Evolutionary conservation across 352 stramenopile species (phyloP).

Genomic region (Phytophthora foliorum): DNA sequence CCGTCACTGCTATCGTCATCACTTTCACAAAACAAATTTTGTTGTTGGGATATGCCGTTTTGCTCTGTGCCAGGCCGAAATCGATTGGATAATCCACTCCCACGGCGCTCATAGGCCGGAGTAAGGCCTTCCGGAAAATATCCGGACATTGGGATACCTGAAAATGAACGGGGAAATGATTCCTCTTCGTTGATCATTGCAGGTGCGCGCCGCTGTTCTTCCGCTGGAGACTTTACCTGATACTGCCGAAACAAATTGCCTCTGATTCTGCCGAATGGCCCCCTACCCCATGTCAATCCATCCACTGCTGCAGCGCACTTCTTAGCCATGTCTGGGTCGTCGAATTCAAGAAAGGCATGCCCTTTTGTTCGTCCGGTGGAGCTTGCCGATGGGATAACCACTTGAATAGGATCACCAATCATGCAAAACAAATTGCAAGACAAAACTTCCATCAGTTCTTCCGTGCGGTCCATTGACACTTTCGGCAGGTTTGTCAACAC

Average conservation of each 20-base stretch:
- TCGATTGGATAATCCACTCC: constrained; percentile 11
- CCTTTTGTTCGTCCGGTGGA: constrained; percentile 76
- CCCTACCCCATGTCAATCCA: constrained; percentile 76
- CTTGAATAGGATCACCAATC: constrained; percentile 85
- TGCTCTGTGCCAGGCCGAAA: constrained; percentile 16
- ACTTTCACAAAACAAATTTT: constrained; percentile 37
- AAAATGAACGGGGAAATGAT: constrained; percentile 27
- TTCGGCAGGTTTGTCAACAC: constrained; percentile 87
- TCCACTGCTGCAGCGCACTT: constrained; percentile 68
- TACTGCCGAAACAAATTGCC: constrained; percentile 86
- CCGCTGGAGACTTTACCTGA: constrained; percentile 66
- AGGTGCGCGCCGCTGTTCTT: constrained; percentile 14
- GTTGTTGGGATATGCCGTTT: constrained; percentile 11
- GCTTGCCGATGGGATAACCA: constrained; percentile 76
- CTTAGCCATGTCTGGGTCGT: constrained; percentile 70
- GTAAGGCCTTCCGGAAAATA: constrained; percentile 8
- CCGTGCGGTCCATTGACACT: constrained; percentile 75
- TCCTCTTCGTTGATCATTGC: constrained; percentile 9
- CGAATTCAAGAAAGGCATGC: constrained; percentile 88
- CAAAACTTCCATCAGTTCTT: constrained; percentile 81
- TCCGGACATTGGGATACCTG: neutral
- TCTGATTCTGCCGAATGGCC: constrained; percentile 68
- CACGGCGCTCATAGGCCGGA: constrained; percentile 4
- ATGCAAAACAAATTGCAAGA: constrained; percentile 84
- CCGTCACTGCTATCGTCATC: constrained; percentile 39